Evolutionary conservation across 1,284 basidiomycete genomes (phyloP).

Genomic region (Ceratobasidium sp.): DNA sequence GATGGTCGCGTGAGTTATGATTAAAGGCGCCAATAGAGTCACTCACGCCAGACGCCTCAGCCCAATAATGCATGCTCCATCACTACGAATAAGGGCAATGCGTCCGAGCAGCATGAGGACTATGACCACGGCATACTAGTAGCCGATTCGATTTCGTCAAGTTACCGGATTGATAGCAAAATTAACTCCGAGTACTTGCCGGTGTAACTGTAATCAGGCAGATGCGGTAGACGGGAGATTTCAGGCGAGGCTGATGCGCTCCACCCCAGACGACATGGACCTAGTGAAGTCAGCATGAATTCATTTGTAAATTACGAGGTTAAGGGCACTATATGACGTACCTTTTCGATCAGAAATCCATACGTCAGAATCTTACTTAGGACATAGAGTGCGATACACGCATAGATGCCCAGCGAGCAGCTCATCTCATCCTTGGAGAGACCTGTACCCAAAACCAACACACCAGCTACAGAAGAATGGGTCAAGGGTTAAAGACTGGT

Average conservation of each 20-base stretch:
- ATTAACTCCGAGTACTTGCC: background rate
- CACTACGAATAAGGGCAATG: slow-evolving; percentile 50
- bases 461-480: slow-evolving; percentile 44
- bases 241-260: slow-evolving; percentile 44
- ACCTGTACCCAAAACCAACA: slow-evolving; percentile 53
- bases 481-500: background rate
- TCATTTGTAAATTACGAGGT: slow-evolving; percentile 14
- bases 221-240: slow-evolving; percentile 51
- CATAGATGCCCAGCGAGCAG: slow-evolving; percentile 52
- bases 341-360: slow-evolving; percentile 49
- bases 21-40: background rate
- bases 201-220: slow-evolving; percentile 49
- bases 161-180: background rate
- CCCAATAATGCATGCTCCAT: slow-evolving; percentile 57
- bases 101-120: slow-evolving; percentile 52
- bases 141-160: background rate
- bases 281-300: slow-evolving; percentile 43
- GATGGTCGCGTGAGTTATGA: background rate
- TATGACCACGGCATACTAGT: slow-evolving; percentile 50
- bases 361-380: slow-evolving; percentile 52
- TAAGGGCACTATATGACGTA: slow-evolving; percentile 11
- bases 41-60: slow-evolving; percentile 51
- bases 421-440: slow-evolving; percentile 48
- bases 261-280: slow-evolving; percentile 52
- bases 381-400: slow-evolving; percentile 54